Base-by-base conservation (phyloP, 2,329 filamentous ascomycete species). In the Diplodia seriata region DNA sequence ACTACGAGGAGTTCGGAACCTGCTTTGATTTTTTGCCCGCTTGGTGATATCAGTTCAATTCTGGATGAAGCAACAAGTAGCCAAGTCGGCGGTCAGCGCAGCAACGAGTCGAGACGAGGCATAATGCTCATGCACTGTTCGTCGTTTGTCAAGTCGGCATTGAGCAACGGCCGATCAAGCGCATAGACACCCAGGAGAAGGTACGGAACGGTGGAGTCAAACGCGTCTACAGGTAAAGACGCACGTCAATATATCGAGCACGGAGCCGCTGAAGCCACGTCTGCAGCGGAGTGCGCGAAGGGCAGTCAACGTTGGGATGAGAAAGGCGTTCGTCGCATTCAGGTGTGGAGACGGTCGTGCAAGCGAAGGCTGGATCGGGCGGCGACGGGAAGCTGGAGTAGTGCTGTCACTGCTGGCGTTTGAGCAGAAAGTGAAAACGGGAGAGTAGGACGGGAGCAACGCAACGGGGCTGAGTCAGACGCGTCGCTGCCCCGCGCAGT, bases 401-500 rank as follows among this genome's bases (percentile, higher is more conserved):
- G 50, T 31, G 26, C 31, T 31, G 50, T 11, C 31, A 9, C 23
- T 53, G 23, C 18, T 47, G 7, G 18, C 20, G 18, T n/a, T n/a
- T 47, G 43, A 47, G n/a, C 7, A 20, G 43, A 20, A 7, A 11
- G 43, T 5, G 7, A 20, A n/a, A 26, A 26, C 26, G 26, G 26
- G 26, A 26, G 26, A 26, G 3, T 26, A 26, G 3, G 26, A 26
- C 26, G 26, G 26, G 26, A 26, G 26, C 26, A 26, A 26, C 26
- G 26, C 26, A 4, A 26, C 26, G 26, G 26, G 26, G 26, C 26
- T 26, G 26, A 26, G 26, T 26, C 26, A 26, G 31, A 50, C 57
- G 59, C 59, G 57, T 50, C 57, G 47, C 43, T 43, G 14, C 47
- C n/a, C 47, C 59, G 59, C 59, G 29, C 20, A n/a, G 38, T 63